These are phyloP conservation scores for Kernera saxatilis DNA, from an alignment of 345 rosid genomes.

Conservation along the genomic window DNA sequence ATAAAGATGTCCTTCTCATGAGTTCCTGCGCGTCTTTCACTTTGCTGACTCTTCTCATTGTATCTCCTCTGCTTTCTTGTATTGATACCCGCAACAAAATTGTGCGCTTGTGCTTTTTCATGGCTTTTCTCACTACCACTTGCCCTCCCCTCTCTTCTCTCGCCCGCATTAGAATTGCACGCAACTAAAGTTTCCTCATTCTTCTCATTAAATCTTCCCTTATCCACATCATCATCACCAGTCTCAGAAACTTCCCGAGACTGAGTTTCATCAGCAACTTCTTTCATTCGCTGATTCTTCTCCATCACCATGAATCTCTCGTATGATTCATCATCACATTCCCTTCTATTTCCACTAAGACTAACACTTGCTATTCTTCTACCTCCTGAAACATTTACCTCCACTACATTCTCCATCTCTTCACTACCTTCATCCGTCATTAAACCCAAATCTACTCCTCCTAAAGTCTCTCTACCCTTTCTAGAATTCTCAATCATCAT, in stretches of 20 bases:
- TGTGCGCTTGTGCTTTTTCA: not conserved
- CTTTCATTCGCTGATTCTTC: slow-evolving; percentile 7
- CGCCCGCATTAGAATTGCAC: not conserved
- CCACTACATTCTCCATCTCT: not conserved
- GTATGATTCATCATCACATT: not conserved
- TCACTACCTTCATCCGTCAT: not conserved
- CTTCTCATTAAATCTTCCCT: not conserved
- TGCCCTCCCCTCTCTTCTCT: too few species aligned
- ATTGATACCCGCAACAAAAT: not conserved
- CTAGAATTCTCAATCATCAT: slow-evolving; percentile 25
- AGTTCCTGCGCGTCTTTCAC: not conserved
- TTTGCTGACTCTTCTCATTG: not conserved
- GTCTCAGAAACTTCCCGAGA: not conserved
- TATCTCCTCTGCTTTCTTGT: not conserved
- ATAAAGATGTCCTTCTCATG: not conserved
- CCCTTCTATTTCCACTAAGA: not conserved
- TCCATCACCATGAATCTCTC: not conserved
- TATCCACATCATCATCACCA: not conserved
- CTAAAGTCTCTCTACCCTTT: slow-evolving; percentile 10
- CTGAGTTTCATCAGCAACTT: not conserved
- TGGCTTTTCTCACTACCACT: too few species aligned
- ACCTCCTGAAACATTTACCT: not conserved
- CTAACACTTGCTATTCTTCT: not conserved
- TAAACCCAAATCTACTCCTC: not conserved
- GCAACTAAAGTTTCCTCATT: not conserved